A percentile compares a stretch with the other conserved stretches of the same genome.
These are phyloP conservation scores for Entomortierella chlamydospora DNA, from an alignment of 192 early-diverging fungal genomes.

Conservation along the genomic window DNA sequence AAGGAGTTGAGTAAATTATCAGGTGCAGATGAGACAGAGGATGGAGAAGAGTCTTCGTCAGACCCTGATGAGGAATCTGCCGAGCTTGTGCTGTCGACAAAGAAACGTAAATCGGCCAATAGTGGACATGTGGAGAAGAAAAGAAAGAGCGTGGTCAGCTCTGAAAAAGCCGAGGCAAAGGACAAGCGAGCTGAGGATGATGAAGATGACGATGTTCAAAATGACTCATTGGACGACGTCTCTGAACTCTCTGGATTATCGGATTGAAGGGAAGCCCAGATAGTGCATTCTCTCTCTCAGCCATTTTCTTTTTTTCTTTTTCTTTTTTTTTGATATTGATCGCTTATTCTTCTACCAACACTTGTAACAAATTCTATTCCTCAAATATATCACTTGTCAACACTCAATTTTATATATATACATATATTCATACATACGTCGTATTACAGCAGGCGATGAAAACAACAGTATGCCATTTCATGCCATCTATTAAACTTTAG, in stretches of 20 bases:
- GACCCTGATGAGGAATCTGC: constrained; percentile 29
- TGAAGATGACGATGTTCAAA: constrained; percentile 22
- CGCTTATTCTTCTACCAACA: background rate
- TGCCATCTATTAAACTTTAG: background rate
- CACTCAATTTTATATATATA: background rate
- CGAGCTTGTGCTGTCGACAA: background rate
- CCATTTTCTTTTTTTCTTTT: constrained; percentile 1
- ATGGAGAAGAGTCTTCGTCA: constrained; percentile 18
- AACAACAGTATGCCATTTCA: too few relatives aligned
- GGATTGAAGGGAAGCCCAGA: constrained; percentile 3
- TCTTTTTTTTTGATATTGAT: background rate
- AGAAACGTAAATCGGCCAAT: constrained; percentile 29
- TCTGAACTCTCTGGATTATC: constrained; percentile 51
- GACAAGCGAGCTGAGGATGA: constrained; percentile 20
- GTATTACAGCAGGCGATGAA: background rate
- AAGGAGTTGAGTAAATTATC: constrained; percentile 43
- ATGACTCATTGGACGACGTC: constrained; percentile 48
- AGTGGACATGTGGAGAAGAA: constrained; percentile 33
- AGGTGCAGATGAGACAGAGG: constrained; percentile 13
- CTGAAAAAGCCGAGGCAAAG: background rate
- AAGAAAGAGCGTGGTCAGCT: constrained; percentile 12
- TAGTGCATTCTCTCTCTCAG: background rate
- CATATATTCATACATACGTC: background rate
- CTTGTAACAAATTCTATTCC: background rate
- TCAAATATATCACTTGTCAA: background rate